Evolutionary conservation across 345 rosid genomes (phyloP).

Genomic region (Anacardium occidentale): DNA sequence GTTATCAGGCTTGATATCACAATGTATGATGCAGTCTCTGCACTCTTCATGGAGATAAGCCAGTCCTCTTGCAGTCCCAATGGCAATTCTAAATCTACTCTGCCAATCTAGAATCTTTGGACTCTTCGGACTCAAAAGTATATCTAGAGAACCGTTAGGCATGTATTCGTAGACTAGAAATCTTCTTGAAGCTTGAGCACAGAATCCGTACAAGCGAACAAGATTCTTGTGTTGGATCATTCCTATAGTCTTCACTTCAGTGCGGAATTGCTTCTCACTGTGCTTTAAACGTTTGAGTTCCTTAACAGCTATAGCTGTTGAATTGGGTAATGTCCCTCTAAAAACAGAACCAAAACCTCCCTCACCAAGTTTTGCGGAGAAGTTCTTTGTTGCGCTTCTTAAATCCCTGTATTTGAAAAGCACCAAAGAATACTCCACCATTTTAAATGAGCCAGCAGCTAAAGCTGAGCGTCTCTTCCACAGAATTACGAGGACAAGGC

Average conservation of each 20-base stretch:
- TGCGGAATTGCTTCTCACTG: conserved; percentile 27
- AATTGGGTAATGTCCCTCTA: conserved; percentile 22
- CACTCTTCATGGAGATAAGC: conserved; percentile 26
- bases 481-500: background rate
- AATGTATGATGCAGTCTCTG: conserved; percentile 15
- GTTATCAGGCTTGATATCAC: conserved; percentile 20
- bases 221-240: conserved; percentile 24
- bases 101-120: conserved; percentile 12
- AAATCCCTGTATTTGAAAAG: conserved; percentile 12
- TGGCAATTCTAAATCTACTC: conserved; percentile 20
- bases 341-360: conserved; percentile 32
- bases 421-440: conserved; percentile 12
- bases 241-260: conserved; percentile 23
- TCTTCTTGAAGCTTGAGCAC: conserved; percentile 8
- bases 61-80: conserved; percentile 21
- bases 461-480: conserved; percentile 14
- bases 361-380: conserved; percentile 23
- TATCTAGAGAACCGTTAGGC: conserved; percentile 27
- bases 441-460: background rate
- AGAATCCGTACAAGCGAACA: conserved; percentile 21
- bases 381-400: conserved; percentile 19
- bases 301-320: conserved; percentile 22
- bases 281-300: conserved; percentile 19
- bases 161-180: conserved; percentile 20
- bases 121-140: conserved; percentile 5